These are phyloP conservation scores for Aegilops tauschii DNA, from an alignment of 176 grass and related monocot genomes.

Conservation along the genomic window DNA sequence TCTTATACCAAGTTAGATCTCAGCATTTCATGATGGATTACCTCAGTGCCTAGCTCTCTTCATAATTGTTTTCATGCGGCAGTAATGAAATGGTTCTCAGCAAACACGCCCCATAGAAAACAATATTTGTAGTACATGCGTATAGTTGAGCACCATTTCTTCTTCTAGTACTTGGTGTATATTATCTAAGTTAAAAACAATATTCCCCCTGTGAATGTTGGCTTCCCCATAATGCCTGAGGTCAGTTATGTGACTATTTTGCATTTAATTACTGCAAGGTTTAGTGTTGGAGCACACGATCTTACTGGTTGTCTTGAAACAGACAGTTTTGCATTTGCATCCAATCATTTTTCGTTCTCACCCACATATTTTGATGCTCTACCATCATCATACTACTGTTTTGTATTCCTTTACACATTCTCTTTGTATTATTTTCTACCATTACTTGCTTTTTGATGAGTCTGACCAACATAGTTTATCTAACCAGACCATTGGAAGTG, in stretches of 20 bases:
- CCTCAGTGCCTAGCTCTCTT: neutral
- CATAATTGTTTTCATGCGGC: conserved; percentile 6
- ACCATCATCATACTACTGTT: neutral
- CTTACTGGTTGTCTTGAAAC: conserved; percentile 7
- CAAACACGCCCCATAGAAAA: neutral
- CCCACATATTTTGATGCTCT: neutral
- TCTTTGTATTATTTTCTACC: neutral
- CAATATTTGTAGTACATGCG: neutral
- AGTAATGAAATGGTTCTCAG: neutral
- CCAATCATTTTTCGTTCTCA: neutral
- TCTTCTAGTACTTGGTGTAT: neutral
- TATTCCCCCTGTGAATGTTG: neutral
- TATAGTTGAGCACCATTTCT: neutral
- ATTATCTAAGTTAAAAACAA: neutral
- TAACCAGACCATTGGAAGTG: conserved; percentile 30
- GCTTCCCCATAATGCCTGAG: neutral
- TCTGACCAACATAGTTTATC: conserved; percentile 22
- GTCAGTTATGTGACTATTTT: neutral
- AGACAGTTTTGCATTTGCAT: neutral
- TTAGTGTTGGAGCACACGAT: neutral
- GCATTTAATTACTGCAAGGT: neutral
- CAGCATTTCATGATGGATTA: neutral
- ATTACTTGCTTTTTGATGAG: conserved; percentile 1
- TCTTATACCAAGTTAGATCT: conserved; percentile 18
- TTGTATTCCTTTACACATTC: neutral